phyloP scores from a whole-genome alignment of 202 grass and related monocot species.

The Musa balbisiana region DNA sequence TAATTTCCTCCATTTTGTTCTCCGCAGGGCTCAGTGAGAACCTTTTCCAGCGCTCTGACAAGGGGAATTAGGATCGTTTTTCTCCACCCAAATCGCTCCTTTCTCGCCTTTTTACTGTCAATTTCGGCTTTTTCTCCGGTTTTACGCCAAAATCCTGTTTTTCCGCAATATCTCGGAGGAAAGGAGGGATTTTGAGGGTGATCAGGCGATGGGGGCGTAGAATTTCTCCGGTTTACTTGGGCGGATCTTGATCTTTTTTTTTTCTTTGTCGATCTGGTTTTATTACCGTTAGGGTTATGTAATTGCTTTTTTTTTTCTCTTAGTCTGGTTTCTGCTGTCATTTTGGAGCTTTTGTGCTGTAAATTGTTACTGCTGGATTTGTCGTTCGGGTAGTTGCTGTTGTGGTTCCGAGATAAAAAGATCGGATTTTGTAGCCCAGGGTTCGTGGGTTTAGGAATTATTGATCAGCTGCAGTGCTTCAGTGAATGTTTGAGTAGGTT shows the following conservation, averaged over 20 bases:
- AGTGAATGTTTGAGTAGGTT: not conserved
- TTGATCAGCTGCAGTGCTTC: not conserved
- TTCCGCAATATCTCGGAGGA: not conserved
- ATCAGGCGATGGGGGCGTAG: not conserved
- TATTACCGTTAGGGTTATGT: not conserved
- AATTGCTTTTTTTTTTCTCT: not conserved
- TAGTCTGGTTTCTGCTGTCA: not conserved
- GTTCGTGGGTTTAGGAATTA: constrained; percentile 4
- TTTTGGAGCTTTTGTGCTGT: not conserved
- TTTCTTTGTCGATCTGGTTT: not conserved
- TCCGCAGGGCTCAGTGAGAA: not conserved
- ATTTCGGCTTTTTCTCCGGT: not conserved
- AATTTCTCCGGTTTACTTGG: not conserved
- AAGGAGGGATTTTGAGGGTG: not conserved
- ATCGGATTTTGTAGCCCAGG: not conserved
- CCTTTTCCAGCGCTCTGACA: not conserved
- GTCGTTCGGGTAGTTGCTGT: not conserved
- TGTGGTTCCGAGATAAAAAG: not conserved
- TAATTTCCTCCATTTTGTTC: not conserved
- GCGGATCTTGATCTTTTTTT: not conserved
- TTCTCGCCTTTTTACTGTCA: not conserved
- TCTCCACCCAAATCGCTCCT: not conserved
- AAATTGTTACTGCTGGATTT: not conserved
- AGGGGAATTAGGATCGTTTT: not conserved
- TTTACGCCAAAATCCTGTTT: not conserved